Conservation (phyloP, 257 asterid species). For the Orobanche coerulescens region DNA sequence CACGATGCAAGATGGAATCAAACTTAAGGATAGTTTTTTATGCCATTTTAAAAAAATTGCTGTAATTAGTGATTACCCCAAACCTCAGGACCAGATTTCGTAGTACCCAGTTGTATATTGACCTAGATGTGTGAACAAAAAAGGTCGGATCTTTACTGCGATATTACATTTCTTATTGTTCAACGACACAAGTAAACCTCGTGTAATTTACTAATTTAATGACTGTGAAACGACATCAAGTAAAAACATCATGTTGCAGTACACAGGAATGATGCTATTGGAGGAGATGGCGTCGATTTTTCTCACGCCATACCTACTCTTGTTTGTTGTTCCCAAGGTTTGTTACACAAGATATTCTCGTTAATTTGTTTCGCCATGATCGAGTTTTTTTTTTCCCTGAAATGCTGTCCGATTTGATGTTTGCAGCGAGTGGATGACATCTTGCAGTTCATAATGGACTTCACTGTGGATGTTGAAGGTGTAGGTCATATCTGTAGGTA, state of each 20-base stretch:
- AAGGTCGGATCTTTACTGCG: slow-evolving; percentile 1
- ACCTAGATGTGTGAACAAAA: background rate
- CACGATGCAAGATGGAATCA: too few relatives aligned
- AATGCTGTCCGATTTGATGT: slow-evolving; percentile 17
- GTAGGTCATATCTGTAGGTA: slow-evolving; percentile 94
- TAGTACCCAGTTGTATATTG: too few relatives aligned
- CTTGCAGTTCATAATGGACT: slow-evolving; percentile 69
- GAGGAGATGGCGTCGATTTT: slow-evolving; percentile 98
- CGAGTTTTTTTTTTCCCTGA: background rate
- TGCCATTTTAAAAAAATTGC: too few relatives aligned
- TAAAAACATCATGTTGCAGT: slow-evolving; percentile 42
- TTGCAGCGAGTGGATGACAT: slow-evolving; percentile 75
- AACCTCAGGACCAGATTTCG: too few relatives aligned
- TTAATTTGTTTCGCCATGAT: background rate
- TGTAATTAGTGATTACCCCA: too few relatives aligned
- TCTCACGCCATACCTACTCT: slow-evolving; percentile 78
- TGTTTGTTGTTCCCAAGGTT: slow-evolving; percentile 89
- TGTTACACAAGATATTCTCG: slow-evolving; percentile 8
- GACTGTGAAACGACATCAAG: slow-evolving; percentile 3
- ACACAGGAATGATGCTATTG: slow-evolving; percentile 87
- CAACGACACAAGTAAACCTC: background rate
- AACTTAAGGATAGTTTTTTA: too few relatives aligned
- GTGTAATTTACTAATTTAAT: background rate
- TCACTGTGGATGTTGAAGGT: slow-evolving; percentile 84
- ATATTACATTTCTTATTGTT: background rate